Conservation (phyloP, 1,284 basidiomycete species). For the Irpex rosettiformis region DNA sequence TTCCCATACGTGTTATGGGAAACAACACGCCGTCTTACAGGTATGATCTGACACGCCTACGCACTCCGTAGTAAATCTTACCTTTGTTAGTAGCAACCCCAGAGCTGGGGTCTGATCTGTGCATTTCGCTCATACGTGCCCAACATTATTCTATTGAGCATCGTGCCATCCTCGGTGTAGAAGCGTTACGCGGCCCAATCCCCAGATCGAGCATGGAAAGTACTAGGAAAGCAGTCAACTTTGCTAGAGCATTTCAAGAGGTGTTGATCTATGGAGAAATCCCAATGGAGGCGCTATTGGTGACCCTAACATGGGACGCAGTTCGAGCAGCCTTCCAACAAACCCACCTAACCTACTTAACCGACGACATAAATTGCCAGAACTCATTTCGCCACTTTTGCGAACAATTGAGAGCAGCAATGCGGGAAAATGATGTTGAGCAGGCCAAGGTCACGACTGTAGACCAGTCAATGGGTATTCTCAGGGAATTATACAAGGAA, state of each 20-base stretch:
- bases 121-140: neutral
- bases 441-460: neutral
- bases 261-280: slow-evolving; percentile 2
- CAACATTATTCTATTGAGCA: neutral
- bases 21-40: neutral
- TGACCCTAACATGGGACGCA: neutral
- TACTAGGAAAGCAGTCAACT: neutral
- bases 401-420: neutral
- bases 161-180: neutral
- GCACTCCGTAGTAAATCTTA: neutral
- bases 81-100: neutral
- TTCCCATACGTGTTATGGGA: slow-evolving; percentile 1
- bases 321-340: neutral
- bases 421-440: neutral
- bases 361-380: neutral
- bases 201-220: neutral
- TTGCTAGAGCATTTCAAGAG: slow-evolving; percentile 2
- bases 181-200: neutral
- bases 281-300: neutral
- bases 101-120: neutral
- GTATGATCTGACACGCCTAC: neutral
- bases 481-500: neutral
- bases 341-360: neutral
- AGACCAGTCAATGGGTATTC: neutral
- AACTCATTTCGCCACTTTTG: neutral